Percentiles rank a stretch among this genome's conserved stretches.
phyloP scores from a whole-genome alignment of 208 protist species.

The Leishmania aethiopica region DNA sequence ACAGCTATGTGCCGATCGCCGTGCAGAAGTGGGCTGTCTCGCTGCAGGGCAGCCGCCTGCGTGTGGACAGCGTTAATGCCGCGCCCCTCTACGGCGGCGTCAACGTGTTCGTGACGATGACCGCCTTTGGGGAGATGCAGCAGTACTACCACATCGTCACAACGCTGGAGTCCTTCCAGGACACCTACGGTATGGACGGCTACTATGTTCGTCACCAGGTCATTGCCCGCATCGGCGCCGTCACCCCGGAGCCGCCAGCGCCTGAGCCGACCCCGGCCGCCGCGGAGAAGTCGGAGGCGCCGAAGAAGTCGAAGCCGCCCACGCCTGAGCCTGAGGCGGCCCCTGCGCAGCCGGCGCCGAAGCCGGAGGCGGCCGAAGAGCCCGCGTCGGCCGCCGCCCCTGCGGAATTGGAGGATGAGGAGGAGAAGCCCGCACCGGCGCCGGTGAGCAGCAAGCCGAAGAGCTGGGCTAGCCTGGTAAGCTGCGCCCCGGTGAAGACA shows the following conservation, averaged over 20 bases:
- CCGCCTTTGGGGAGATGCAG: slow-evolving; percentile 46
- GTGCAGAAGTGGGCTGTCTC: slow-evolving; percentile 63
- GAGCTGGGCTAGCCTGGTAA: slow-evolving; percentile 71
- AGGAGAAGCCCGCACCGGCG: slow-evolving; percentile 12
- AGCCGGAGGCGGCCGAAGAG: slow-evolving; percentile 24
- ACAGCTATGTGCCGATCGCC: slow-evolving; percentile 42
- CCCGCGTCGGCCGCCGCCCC: slow-evolving; percentile 25
- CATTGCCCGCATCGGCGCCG: slow-evolving; percentile 67
- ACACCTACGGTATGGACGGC: slow-evolving; percentile 50
- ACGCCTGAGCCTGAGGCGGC: slow-evolving; percentile 32
- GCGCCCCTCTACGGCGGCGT: slow-evolving; percentile 74
- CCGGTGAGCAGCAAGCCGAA: slow-evolving; percentile 44
- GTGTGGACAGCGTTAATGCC: slow-evolving; percentile 71
- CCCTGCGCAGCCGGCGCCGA: slow-evolving; percentile 16
- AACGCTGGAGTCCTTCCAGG: slow-evolving; percentile 68
- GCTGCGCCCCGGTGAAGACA: slow-evolving; percentile 33
- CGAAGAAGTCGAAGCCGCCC: slow-evolving; percentile 26
- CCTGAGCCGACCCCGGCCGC: slow-evolving; percentile 27
- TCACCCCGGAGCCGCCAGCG: slow-evolving; percentile 36
- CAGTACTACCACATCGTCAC: slow-evolving; percentile 85
- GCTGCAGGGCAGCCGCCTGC: slow-evolving; percentile 64
- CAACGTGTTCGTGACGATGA: slow-evolving; percentile 68
- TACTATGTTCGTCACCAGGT: slow-evolving; percentile 88
- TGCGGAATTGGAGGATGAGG: slow-evolving; percentile 14
- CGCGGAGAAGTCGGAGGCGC: slow-evolving; percentile 29